Evolutionary conservation across 257 asterid species (phyloP).

Genomic region (Nicotiana undulata): DNA sequence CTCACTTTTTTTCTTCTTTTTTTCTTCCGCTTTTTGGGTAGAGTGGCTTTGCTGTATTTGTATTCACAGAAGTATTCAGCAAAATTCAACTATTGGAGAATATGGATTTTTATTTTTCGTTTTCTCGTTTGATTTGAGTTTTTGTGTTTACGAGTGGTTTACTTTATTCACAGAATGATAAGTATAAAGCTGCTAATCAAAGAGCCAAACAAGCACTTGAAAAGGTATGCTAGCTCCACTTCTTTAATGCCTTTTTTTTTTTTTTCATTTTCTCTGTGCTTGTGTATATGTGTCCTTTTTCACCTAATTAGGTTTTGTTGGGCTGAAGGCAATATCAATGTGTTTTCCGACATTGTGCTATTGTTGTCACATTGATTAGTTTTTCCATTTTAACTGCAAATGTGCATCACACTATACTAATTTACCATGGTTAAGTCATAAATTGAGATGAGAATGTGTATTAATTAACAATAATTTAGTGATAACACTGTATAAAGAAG

Average conservation of each 20-base stretch:
- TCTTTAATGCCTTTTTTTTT: not conserved
- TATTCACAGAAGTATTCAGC: too few species aligned
- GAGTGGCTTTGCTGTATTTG: too few species aligned
- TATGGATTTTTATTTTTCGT: too few species aligned
- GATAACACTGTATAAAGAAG: too few species aligned
- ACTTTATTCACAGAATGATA: constrained; percentile 51
- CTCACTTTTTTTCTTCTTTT: too few species aligned
- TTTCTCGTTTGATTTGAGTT: not conserved
- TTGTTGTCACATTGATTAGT: not conserved
- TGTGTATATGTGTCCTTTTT: not conserved
- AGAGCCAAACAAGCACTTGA: constrained; percentile 88
- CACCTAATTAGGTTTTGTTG: not conserved
- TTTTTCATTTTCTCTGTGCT: not conserved
- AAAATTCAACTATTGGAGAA: not conserved
- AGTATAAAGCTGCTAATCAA: constrained; percentile 71
- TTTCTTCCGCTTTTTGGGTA: too few species aligned
- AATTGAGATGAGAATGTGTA: too few species aligned
- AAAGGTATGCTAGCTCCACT: constrained; percentile 33
- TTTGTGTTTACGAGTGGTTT: not conserved
- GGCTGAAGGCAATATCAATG: not conserved
- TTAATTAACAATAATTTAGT: too few species aligned
- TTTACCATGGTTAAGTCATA: too few species aligned
- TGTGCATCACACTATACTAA: not conserved
- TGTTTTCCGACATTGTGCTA: not conserved
- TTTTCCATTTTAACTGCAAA: not conserved